These are phyloP conservation scores for Penicillium macrosclerotiorum DNA, from an alignment of 495 filamentous ascomycete genomes.

Conservation along the genomic window DNA sequence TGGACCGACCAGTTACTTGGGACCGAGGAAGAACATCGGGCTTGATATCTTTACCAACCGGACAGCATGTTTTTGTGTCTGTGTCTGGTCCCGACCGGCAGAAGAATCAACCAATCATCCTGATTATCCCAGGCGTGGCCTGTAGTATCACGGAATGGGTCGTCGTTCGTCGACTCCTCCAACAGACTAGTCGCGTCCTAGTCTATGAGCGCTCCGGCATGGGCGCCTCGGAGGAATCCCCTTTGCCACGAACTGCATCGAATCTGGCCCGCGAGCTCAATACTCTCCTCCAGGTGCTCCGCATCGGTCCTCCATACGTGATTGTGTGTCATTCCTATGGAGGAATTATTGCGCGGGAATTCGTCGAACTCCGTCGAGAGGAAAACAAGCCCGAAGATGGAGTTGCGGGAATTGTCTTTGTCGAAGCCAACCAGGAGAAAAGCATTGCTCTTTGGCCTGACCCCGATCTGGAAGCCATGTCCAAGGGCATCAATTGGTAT, in stretches of 20 bases:
- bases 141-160: constrained; percentile 1
- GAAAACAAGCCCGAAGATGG: neutral
- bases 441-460: constrained; percentile 8
- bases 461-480: neutral
- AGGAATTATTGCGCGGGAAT: constrained; percentile 36
- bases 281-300: constrained; percentile 8
- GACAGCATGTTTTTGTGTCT: neutral
- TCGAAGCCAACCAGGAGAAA: constrained; percentile 24
- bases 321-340: constrained; percentile 42
- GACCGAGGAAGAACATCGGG: neutral
- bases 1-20: neutral
- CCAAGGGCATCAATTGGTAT: constrained; percentile 2
- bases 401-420: constrained; percentile 24
- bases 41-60: neutral
- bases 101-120: constrained; percentile 3
- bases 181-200: constrained; percentile 18
- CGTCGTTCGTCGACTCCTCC: constrained; percentile 4
- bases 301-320: constrained; percentile 30
- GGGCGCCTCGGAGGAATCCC: constrained; percentile 7
- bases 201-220: constrained; percentile 23
- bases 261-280: constrained; percentile 16
- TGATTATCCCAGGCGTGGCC: constrained; percentile 5
- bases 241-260: constrained; percentile 3
- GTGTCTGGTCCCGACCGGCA: constrained; percentile 5
- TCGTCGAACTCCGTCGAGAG: constrained; percentile 15